Evolutionary conservation across 2,329 filamentous ascomycete species (phyloP), one percentile per base, ranked within the genome.

Genomic region (Grosmannia huntii): DNA sequence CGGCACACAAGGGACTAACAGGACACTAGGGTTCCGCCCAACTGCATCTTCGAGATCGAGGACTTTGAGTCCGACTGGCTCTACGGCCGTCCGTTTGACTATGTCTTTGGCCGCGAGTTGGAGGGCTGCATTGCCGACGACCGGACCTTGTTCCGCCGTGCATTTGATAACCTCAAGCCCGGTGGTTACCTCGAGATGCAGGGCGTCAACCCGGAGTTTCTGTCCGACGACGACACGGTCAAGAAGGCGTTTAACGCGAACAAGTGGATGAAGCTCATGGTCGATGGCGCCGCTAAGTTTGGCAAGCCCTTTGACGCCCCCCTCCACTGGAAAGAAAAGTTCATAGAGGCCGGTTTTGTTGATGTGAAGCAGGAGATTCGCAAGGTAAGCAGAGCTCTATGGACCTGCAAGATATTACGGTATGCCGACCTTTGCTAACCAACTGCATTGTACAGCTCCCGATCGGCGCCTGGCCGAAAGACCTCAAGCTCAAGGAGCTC

Each of bases 311-410:
- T 57, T 6, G 49, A 53, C 23, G 25, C 19, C 0, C 16, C 50
- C 9, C 3, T 25, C n/a, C 23, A 25, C 12, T 57, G 50, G 49
- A 31, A 44, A 21, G 36, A 57, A 19, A 46, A 53, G 16, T 5
- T 80, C 60, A 63, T 67, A 23, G 73, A 74, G n/a, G 75, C 73
- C 0, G 79, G 79, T 1, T 81, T 82, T 62, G 67, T 71, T 56
- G 70, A 80, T 61, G 73, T 82, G 0, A 64, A 66, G 0, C 71
- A 79, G 62, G 65, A 69, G 5, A 63, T 73, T 23, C 74, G 68
- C 64, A 57, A 57, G 31, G 55, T 51, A 25, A 49, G 54, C 9
- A 33, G 9, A 33, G 9, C 31, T 9, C 6, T 2, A 7, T 10
- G 31, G 2, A 10, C 11, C 11, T 33, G 9, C 31, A 33, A 7